These are phyloP conservation scores for Colletotrichum viniferum DNA, from an alignment of 2,329 filamentous ascomycete genomes.

Conservation along the genomic window DNA sequence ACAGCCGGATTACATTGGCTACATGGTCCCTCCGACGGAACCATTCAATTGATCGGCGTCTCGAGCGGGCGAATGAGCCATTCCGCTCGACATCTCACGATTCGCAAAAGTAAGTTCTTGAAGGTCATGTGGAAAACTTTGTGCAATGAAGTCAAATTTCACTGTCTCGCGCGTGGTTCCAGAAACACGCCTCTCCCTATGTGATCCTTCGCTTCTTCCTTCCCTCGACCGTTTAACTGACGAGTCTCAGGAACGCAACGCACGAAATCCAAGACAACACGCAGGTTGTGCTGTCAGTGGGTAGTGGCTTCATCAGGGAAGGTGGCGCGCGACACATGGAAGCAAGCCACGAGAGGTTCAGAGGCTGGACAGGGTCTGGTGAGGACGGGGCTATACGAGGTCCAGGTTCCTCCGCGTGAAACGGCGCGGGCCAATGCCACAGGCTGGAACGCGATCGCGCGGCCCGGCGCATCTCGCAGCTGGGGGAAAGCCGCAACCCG, in stretches of 20 bases:
- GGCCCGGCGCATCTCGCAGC: slow-evolving; percentile 10
- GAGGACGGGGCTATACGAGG: background rate
- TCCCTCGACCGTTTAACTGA: background rate
- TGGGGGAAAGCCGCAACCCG: background rate
- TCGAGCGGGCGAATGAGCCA: background rate
- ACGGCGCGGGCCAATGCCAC: background rate
- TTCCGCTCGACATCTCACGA: background rate
- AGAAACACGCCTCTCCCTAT: background rate
- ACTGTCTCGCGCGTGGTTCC: background rate
- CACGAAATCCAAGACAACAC: background rate
- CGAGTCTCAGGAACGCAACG: background rate
- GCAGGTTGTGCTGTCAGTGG: background rate
- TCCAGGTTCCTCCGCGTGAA: background rate
- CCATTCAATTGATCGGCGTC: background rate
- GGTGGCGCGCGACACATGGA: background rate
- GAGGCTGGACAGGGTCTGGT: background rate
- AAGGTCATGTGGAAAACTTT: slow-evolving; percentile 14
- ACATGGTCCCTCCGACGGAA: background rate
- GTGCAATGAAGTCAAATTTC: background rate
- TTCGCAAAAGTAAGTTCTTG: background rate
- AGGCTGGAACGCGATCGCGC: slow-evolving; percentile 6
- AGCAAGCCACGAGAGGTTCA: background rate
- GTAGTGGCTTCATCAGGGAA: background rate
- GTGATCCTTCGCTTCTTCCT: background rate
- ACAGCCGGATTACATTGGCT: background rate